These are phyloP conservation scores for Vairimorpha ceranae DNA, from an alignment of 371 early-diverging fungal species.

Conservation along the genomic window DNA sequence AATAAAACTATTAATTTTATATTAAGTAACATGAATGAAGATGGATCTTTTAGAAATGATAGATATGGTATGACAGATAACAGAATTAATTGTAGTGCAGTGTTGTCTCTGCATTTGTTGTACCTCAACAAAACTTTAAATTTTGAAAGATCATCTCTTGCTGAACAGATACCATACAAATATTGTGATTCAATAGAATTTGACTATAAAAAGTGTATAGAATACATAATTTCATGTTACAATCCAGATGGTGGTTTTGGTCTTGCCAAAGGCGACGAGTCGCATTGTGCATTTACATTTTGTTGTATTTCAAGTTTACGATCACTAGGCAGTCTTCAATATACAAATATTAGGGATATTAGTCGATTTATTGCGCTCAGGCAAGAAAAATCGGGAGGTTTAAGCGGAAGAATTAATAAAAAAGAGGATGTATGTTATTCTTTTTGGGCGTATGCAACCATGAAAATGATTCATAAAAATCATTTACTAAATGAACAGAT, in stretches of 20 bases:
- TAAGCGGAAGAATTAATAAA: conserved; percentile 91
- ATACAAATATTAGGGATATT: conserved; percentile 67
- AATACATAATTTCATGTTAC: conserved; percentile 70
- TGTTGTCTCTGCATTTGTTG: conserved; percentile 71
- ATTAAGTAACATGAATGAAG: conserved; percentile 64
- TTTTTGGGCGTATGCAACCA: conserved; percentile 89
- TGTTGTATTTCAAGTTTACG: conserved; percentile 80
- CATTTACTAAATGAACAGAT: conserved; percentile 77
- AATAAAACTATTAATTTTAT: conserved; percentile 65
- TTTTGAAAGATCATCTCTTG: neutral
- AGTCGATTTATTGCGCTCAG: conserved; percentile 84
- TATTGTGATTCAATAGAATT: conserved; percentile 64
- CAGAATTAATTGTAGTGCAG: conserved; percentile 77
- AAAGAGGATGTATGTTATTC: conserved; percentile 94
- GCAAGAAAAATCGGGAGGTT: conserved; percentile 80
- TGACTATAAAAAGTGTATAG: conserved; percentile 68
- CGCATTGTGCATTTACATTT: conserved; percentile 78
- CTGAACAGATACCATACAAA: neutral
- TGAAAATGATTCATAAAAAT: conserved; percentile 71
- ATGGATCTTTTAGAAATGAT: conserved; percentile 79
- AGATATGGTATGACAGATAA: conserved; percentile 86
- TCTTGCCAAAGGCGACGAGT: conserved; percentile 78
- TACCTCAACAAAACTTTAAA: conserved; percentile 59
- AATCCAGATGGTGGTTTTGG: conserved; percentile 97
- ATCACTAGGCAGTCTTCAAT: conserved; percentile 70